Conservation (phyloP, 2,329 filamentous ascomycete genomes). For the Plectosphaerella cucumerina region DNA sequence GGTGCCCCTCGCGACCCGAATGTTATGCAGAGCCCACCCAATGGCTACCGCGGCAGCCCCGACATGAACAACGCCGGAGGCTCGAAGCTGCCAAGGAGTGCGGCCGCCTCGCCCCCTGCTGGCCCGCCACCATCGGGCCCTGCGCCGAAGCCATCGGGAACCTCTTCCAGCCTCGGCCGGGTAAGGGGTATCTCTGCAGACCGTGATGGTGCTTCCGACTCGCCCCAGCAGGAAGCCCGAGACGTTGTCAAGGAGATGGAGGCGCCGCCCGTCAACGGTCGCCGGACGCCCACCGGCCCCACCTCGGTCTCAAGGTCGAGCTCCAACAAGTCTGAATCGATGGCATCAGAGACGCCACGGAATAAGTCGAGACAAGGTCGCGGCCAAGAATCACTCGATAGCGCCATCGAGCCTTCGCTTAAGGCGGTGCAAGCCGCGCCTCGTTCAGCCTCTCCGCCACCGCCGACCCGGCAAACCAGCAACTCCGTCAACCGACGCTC, state of each 20-base stretch:
- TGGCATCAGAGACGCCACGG: constrained; percentile 24
- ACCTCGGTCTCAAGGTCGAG: constrained; percentile 22
- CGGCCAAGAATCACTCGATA: constrained; percentile 65
- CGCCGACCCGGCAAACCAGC: constrained; percentile 51
- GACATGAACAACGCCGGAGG: constrained; percentile 31
- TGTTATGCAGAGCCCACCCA: constrained; percentile 31
- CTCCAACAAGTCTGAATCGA: constrained; percentile 28
- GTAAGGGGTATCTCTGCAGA: constrained; percentile 47
- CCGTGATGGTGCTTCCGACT: constrained; percentile 29
- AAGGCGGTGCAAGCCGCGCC: constrained; percentile 22
- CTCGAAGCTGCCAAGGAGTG: constrained; percentile 35
- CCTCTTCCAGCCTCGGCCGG: constrained; percentile 35
- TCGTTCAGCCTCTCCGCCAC: constrained; percentile 54
- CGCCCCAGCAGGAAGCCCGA: constrained; percentile 30
- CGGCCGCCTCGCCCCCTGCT: constrained; percentile 29
- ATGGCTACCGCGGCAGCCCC: constrained; percentile 33
- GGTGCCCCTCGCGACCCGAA: constrained; percentile 28
- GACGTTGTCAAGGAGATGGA: constrained; percentile 42
- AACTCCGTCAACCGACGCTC: constrained; percentile 57
- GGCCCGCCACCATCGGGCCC: constrained; percentile 52
- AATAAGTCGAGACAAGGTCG: constrained; percentile 36
- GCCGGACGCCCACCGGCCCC: constrained; percentile 51
- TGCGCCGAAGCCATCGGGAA: constrained; percentile 41
- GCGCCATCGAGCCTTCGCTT: constrained; percentile 53
- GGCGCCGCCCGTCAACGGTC: constrained; percentile 52